Evolutionary conservation across 176 grass and related monocot species (phyloP).

Genomic region (Oryza meridionalis): DNA sequence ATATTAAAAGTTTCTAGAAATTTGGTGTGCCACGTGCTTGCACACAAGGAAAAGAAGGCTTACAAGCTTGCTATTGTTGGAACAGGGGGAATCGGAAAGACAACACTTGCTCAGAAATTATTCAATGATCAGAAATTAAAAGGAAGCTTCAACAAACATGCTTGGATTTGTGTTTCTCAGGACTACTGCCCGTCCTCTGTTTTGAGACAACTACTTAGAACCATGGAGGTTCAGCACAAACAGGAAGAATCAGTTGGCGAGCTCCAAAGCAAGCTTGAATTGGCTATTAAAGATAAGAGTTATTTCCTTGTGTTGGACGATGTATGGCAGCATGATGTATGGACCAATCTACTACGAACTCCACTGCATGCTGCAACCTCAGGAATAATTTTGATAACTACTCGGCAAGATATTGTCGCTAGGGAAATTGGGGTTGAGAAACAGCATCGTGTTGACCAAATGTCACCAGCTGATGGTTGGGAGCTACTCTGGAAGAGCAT

Average conservation of each 20-base stretch:
- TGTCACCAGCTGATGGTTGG: conserved; percentile 23
- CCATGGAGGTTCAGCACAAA: neutral
- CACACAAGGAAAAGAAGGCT: conserved; percentile 3
- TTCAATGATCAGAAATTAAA: conserved; percentile 33
- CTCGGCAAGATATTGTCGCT: conserved; percentile 15
- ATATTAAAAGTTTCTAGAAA: conserved; percentile 7
- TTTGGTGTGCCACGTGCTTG: neutral
- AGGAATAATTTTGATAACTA: conserved; percentile 32
- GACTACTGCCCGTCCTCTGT: conserved; percentile 16
- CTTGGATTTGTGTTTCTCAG: conserved; percentile 43
- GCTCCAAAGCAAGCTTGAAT: neutral
- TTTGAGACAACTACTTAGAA: conserved; percentile 25
- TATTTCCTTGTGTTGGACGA: conserved; percentile 39
- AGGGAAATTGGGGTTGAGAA: neutral
- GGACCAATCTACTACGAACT: conserved; percentile 31
- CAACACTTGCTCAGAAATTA: conserved; percentile 43
- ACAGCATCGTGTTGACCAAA: conserved; percentile 34
- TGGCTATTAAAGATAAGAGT: neutral
- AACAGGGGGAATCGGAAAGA: conserved; percentile 22
- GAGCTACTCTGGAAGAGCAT: conserved; percentile 39
- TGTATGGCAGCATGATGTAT: neutral
- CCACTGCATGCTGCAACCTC: neutral
- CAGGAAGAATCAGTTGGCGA: conserved; percentile 17
- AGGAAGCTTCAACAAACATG: conserved; percentile 24
- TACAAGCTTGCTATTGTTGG: neutral